Conservation (phyloP, 2,329 filamentous ascomycete species). For the Trichoderma asperellum region DNA sequence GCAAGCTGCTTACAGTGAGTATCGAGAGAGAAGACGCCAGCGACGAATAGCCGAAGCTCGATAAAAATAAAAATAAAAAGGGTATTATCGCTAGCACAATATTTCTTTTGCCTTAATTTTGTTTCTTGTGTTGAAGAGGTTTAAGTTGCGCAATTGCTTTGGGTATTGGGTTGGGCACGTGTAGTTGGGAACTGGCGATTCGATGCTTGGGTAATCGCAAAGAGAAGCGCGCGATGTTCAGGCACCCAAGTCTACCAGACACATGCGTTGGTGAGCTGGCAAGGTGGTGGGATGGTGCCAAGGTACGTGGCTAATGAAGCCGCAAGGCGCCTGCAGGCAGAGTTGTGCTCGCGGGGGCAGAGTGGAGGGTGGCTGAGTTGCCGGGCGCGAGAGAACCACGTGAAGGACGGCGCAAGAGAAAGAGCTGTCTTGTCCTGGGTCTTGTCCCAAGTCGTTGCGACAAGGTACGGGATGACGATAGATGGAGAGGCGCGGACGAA, state of each 20-base stretch:
- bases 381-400: slow-evolving; percentile 47
- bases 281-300: slow-evolving; percentile 52
- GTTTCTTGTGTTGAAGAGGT: slow-evolving; percentile 34
- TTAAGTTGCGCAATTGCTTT: slow-evolving; percentile 44
- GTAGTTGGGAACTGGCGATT: slow-evolving; percentile 39
- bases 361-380: slow-evolving; percentile 41
- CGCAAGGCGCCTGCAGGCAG: slow-evolving; percentile 64
- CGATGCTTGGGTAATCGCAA: slow-evolving; percentile 43
- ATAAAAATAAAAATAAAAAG: slow-evolving; percentile 8
- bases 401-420: slow-evolving; percentile 38
- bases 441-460: slow-evolving; percentile 9
- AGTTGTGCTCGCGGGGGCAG: slow-evolving; percentile 29
- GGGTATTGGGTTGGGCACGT: slow-evolving; percentile 52
- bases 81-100: slow-evolving; percentile 36
- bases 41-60: slow-evolving; percentile 35
- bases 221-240: slow-evolving; percentile 49
- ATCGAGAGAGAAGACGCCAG: slow-evolving; percentile 28
- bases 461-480: slow-evolving; percentile 26
- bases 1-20: slow-evolving; percentile 21
- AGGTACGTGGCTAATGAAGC: slow-evolving; percentile 56
- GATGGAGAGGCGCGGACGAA: slow-evolving; percentile 33
- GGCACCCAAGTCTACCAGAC: slow-evolving; percentile 59
- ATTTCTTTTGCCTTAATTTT: background rate
- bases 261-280: slow-evolving; percentile 66
- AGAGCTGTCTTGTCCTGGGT: background rate